These are phyloP conservation scores for Solanum chilense DNA, from an alignment of 257 asterid genomes.

Conservation along the genomic window DNA sequence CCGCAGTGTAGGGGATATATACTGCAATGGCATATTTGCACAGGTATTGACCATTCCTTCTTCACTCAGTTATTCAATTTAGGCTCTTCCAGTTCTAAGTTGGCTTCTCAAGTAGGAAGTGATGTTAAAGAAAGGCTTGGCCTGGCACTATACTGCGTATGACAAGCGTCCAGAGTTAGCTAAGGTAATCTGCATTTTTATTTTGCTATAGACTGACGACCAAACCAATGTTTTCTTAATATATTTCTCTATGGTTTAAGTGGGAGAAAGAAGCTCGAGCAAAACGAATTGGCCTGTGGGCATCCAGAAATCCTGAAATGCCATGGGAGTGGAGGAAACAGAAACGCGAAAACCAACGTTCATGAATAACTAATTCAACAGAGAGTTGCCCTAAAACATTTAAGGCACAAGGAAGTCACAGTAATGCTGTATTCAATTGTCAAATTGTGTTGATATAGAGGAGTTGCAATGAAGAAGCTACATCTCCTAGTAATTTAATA, in stretches of 20 bases:
- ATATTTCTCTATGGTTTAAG: slow-evolving; percentile 20
- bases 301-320: slow-evolving; percentile 76
- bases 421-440: not conserved
- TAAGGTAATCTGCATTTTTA: slow-evolving; percentile 26
- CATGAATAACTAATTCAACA: not conserved
- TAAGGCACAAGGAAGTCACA: not conserved
- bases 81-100: not conserved
- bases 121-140: slow-evolving; percentile 91
- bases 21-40: slow-evolving; percentile 78
- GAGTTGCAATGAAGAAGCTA: not conserved
- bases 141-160: slow-evolving; percentile 84
- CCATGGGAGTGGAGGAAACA: slow-evolving; percentile 99
- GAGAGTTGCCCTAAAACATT: not conserved
- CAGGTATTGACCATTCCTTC: slow-evolving; percentile 37
- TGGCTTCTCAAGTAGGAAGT: slow-evolving; percentile 35
- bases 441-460: not conserved
- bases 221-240: not conserved
- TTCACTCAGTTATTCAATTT: not conserved
- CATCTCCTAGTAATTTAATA: not conserved
- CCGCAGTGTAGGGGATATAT: slow-evolving; percentile 71
- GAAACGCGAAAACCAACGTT: slow-evolving; percentile 56
- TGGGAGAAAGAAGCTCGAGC: slow-evolving; percentile 90
- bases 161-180: slow-evolving; percentile 68
- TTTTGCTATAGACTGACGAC: not conserved
- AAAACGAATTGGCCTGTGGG: slow-evolving; percentile 72